Conservation (phyloP, 2,329 filamentous ascomycete species). For the Blumeria hordei region DNA sequence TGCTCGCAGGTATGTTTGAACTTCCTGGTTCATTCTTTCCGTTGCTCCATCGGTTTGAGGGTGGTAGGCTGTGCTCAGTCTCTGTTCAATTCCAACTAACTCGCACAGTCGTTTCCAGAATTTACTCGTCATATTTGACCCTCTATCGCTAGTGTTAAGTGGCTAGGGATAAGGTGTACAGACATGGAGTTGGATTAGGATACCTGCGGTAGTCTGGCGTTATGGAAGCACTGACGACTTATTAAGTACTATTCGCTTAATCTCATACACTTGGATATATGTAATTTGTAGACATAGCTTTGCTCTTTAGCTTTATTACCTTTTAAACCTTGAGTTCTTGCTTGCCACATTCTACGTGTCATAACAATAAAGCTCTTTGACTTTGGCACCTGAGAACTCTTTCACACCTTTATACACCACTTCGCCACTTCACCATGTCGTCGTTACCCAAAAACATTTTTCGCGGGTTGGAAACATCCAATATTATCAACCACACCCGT, state of each 20-base stretch:
- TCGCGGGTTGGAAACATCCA: background rate
- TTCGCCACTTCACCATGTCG: background rate
- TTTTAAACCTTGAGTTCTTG: too few relatives aligned
- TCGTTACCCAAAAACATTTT: background rate
- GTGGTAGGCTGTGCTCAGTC: constrained; percentile 1
- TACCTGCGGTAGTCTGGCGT: too few relatives aligned
- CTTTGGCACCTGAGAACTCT: background rate
- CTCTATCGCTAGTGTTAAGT: background rate
- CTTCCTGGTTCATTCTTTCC: background rate
- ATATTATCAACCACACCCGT: background rate
- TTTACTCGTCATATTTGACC: background rate
- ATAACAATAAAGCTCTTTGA: background rate
- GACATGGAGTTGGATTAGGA: too few relatives aligned
- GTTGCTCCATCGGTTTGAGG: background rate
- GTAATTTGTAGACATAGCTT: too few relatives aligned
- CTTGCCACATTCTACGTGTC: background rate
- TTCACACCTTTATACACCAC: background rate
- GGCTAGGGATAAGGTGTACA: too few relatives aligned
- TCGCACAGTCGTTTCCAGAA: background rate
- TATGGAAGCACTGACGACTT: too few relatives aligned
- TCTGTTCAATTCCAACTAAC: background rate
- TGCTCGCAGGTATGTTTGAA: background rate
- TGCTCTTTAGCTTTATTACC: too few relatives aligned
- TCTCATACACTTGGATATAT: too few relatives aligned
- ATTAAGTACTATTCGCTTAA: too few relatives aligned